Evolutionary conservation across 805 yeast genomes (phyloP).

Genomic region (Wickerhamiella cacticola): DNA sequence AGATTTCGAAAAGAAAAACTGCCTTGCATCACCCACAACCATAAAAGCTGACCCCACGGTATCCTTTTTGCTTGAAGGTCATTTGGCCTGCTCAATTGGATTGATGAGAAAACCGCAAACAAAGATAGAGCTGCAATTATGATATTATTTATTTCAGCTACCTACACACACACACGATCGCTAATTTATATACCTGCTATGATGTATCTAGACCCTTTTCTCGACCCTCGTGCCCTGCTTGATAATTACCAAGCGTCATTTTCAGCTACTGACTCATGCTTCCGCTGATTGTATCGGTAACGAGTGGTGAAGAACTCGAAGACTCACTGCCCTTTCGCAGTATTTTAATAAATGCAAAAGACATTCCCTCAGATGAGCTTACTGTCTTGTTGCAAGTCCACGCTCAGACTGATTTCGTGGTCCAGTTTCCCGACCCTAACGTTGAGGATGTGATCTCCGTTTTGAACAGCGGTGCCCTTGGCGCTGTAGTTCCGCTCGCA

Average conservation of each 20-base stretch:
- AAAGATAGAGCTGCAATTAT: too few species aligned
- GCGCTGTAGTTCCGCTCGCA: constrained; percentile 32
- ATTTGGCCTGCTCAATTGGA: neutral
- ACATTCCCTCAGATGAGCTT: constrained; percentile 12
- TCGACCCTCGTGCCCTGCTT: too few species aligned
- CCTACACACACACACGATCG: neutral
- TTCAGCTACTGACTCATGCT: constrained; percentile 8
- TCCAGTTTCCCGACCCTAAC: constrained; percentile 23
- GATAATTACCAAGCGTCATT: too few species aligned
- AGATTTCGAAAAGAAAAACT: neutral
- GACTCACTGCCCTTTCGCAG: constrained; percentile 5
- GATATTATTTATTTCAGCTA: too few species aligned
- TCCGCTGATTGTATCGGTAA: constrained; percentile 8
- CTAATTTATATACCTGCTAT: neutral
- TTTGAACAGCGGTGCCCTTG: constrained; percentile 49
- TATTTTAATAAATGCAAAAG: constrained; percentile 8
- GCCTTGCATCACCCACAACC: neutral
- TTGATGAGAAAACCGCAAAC: too few species aligned
- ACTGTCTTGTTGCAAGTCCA: neutral
- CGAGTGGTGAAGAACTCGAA: constrained; percentile 9
- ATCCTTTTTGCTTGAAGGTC: neutral
- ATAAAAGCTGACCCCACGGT: too few species aligned
- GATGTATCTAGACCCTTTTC: too few species aligned
- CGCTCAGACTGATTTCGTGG: constrained; percentile 23
- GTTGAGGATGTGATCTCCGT: constrained; percentile 40